A percentile compares a stretch with the other conserved stretches of the same genome.
These are phyloP conservation scores for Cymbomonas tetramitiformis DNA, from an alignment of 139 green algal species.

Conservation along the genomic window DNA sequence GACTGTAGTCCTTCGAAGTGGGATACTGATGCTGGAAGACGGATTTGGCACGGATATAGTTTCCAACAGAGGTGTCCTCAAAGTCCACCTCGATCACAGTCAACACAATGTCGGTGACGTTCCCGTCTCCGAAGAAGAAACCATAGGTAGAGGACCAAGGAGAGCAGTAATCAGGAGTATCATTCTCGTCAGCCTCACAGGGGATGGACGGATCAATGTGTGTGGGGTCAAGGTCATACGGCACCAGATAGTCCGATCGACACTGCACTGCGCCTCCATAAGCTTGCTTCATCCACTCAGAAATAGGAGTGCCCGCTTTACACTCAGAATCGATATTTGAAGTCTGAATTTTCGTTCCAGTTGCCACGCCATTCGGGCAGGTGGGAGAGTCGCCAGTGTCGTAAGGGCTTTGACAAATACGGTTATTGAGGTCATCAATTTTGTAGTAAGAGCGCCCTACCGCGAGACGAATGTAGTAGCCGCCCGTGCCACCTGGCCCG, in stretches of 20 bases:
- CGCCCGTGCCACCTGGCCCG: no score
- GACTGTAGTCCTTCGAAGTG: not conserved
- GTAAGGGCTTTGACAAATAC: not conserved
- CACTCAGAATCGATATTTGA: not conserved
- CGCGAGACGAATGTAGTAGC: not conserved
- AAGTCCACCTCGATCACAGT: not conserved
- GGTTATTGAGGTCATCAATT: not conserved
- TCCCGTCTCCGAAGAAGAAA: constrained; percentile 28
- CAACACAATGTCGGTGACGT: not conserved
- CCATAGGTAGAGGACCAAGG: constrained; percentile 19
- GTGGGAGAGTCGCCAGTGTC: not conserved
- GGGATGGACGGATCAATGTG: not conserved
- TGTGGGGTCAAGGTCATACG: not conserved
- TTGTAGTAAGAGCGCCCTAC: not conserved
- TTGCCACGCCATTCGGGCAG: not conserved
- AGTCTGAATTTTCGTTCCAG: not conserved
- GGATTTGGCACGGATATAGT: constrained; percentile 10
- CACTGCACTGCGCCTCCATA: no score
- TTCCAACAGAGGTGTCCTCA: constrained; percentile 10
- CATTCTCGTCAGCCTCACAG: not conserved
- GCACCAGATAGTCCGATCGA: not conserved
- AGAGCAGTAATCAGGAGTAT: constrained; percentile 1
- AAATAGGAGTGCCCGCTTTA: no score
- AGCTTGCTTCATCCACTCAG: not conserved
- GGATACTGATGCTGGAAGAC: constrained; percentile 1